Evolutionary conservation across 1,139 yeast genomes (phyloP), one percentile per base, ranked within the genome.

Genomic region (Kodamaea fungicola): DNA sequence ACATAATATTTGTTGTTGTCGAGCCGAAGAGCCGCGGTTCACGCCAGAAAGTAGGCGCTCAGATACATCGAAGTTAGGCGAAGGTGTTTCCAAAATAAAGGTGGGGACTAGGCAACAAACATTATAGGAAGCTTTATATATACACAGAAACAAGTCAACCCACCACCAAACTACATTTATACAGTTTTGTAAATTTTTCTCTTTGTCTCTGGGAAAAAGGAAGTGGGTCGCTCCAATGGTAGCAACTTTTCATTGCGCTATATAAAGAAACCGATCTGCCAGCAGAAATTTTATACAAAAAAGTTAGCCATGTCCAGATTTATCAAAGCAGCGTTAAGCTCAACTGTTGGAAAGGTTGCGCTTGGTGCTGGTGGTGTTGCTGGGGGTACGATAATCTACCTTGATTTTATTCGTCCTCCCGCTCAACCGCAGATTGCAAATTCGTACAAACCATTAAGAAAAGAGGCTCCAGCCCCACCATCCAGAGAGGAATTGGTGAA

Each of bases 391-490:
- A 55, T 71, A 21, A 50, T 69, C 27, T 71, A 71, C 47, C 63
- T 70, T 41, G 76, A 71, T 51, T 71, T 66, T 47, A 55, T 70
- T 28, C 58, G 50, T 41, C 53, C 71, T 4, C 71, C 72, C n/a
- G 57, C 54, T 28, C 50, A 49, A 10, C 57, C 69, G 7, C 51
- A 54, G 30, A 50, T 64, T 37, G 48, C 47, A 25, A 54, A 55
- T 40, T 55, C 67, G 22, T 68, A 64, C 52, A 54, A 56, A 41
- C 75, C 76, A 1, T 61, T 70, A 41, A 47, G 45, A 12, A 70
- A 68, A 45, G 52, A 58, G 22, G 50, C 60, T 24, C 55, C 62
- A 10, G 36, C 61, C n/a, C 73, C 73, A 12, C 71, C 71, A 10
- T 39, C 66, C 3, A 55, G 76, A 50, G 56, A 52, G 7, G 55